phyloP scores from a whole-genome alignment of 768 basidiomycete genomes.

The Tulasnella sp. region DNA sequence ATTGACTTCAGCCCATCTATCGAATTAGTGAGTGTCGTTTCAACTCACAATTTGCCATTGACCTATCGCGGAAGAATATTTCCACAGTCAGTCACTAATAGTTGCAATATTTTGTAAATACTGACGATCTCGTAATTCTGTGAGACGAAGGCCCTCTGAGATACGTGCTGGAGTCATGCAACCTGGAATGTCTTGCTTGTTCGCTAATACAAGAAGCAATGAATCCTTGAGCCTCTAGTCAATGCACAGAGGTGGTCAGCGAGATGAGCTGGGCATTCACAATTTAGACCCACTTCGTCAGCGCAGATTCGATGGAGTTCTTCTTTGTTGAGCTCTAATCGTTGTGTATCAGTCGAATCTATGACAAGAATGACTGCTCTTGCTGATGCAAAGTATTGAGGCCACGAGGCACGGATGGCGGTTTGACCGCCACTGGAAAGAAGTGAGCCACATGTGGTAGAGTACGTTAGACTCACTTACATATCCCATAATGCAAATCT shows the following conservation, averaged over 20 bases:
- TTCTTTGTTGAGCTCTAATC: conserved; percentile 23
- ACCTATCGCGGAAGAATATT: not conserved
- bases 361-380: conserved; percentile 27
- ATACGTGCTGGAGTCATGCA: conserved; percentile 25
- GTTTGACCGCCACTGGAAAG: conserved; percentile 24
- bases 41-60: conserved; percentile 7
- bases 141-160: conserved; percentile 25
- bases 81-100: not conserved
- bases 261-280: not conserved
- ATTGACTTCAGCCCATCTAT: not conserved
- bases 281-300: conserved; percentile 22
- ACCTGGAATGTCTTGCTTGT: conserved; percentile 27
- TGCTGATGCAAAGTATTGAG: conserved; percentile 25
- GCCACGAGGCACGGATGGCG: conserved; percentile 23
- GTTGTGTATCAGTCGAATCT: conserved; percentile 24
- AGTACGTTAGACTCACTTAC: conserved; percentile 4
- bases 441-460: not conserved
- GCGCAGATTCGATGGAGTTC: conserved; percentile 25
- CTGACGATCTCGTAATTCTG: conserved; percentile 23
- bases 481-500: conserved; percentile 27
- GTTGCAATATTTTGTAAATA: conserved; percentile 6
- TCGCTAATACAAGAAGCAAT: conserved; percentile 19
- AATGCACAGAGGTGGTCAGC: not conserved
- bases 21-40: not conserved
- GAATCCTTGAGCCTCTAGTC: not conserved